phyloP scores from a whole-genome alignment of 2,329 filamentous ascomycete species.

The Niveomyces coronatus region DNA sequence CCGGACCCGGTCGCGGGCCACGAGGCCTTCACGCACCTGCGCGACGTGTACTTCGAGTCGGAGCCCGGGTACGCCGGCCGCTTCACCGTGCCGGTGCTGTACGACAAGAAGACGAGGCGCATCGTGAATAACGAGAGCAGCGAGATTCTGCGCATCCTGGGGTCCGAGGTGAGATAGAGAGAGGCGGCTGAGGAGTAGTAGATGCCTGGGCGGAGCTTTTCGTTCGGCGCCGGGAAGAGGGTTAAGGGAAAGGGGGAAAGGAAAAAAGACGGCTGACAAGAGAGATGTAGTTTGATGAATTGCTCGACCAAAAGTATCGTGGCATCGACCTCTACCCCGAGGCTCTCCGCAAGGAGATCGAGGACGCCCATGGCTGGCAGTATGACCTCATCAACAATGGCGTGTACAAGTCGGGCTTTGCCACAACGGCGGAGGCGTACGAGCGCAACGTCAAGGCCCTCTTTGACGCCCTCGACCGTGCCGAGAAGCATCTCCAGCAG shows the following conservation, averaged over 20 bases:
- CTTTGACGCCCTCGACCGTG: slow-evolving; percentile 66
- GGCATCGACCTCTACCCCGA: slow-evolving; percentile 58
- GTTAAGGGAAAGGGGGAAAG: too few relatives aligned
- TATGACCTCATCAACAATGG: slow-evolving; percentile 66
- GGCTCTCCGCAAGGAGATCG: slow-evolving; percentile 55
- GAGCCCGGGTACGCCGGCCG: slow-evolving; percentile 64
- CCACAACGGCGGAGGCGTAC: slow-evolving; percentile 74
- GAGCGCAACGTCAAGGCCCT: slow-evolving; percentile 60
- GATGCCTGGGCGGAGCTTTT: background rate
- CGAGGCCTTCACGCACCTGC: slow-evolving; percentile 57
- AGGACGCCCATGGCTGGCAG: slow-evolving; percentile 69
- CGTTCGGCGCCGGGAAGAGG: too few relatives aligned
- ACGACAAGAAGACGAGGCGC: slow-evolving; percentile 61
- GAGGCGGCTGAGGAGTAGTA: too few relatives aligned
- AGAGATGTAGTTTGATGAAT: slow-evolving; percentile 60
- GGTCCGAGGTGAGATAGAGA: slow-evolving; percentile 58
- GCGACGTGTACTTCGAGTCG: slow-evolving; percentile 69
- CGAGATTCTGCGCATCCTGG: slow-evolving; percentile 89
- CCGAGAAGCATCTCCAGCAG: slow-evolving; percentile 56
- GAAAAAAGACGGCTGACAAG: background rate
- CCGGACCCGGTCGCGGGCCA: slow-evolving; percentile 61
- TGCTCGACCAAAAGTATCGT: slow-evolving; percentile 50
- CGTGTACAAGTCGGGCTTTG: slow-evolving; percentile 71
- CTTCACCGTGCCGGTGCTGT: slow-evolving; percentile 82
- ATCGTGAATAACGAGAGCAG: slow-evolving; percentile 90